Evolutionary conservation across 75 land plant genomes (phyloP).

Genomic region (Sequoiadendron giganteum): DNA sequence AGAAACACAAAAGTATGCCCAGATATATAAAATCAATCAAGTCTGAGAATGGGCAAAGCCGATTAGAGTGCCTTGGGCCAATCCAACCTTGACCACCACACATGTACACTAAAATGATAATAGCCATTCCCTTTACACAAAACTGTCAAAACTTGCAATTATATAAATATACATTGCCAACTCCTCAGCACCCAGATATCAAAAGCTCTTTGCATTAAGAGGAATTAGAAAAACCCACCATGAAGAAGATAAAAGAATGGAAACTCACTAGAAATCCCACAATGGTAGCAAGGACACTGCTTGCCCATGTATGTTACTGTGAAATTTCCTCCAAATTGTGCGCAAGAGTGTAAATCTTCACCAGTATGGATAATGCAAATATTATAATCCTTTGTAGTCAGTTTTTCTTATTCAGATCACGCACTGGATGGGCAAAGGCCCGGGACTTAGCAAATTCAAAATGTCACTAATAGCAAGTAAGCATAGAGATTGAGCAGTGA

Average conservation of each 20-base stretch:
- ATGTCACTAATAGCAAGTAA: background rate
- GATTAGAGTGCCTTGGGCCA: background rate
- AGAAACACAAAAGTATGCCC: constrained; percentile 2
- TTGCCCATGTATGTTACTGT: constrained; percentile 68
- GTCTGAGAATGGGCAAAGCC: background rate
- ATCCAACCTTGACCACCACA: constrained; percentile 6
- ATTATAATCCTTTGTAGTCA: background rate
- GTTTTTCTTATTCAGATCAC: background rate
- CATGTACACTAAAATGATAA: background rate
- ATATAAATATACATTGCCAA: background rate
- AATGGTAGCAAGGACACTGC: constrained; percentile 98
- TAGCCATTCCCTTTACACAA: background rate
- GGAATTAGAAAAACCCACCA: background rate
- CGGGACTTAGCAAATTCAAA: background rate
- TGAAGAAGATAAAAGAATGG: constrained; percentile 14
- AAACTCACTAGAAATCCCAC: constrained; percentile 97
- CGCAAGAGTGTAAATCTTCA: background rate
- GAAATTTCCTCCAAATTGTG: background rate
- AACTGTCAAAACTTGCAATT: background rate
- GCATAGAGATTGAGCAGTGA: background rate
- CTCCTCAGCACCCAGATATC: background rate
- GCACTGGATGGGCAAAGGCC: background rate
- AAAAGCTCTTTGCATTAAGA: background rate
- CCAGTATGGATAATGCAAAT: background rate
- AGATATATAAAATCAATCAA: background rate